phyloP scores from a whole-genome alignment of 805 yeast species.

The Yarrowia hollandica region DNA sequence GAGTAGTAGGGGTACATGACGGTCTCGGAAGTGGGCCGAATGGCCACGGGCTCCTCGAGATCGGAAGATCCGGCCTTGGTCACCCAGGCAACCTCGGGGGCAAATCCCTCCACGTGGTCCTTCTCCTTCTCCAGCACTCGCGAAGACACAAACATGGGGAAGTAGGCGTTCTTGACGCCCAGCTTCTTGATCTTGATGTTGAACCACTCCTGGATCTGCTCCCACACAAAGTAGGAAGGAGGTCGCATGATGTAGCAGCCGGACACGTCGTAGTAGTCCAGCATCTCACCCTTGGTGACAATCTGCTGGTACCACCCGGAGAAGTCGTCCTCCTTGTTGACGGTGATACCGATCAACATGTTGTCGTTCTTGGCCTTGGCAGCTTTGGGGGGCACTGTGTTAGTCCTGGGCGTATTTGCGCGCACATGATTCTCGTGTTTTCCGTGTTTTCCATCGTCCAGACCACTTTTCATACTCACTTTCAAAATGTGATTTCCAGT shows the following conservation, averaged over 20 bases:
- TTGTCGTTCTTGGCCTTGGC: constrained; percentile 33
- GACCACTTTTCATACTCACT: constrained; percentile 3
- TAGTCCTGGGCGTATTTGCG: no score
- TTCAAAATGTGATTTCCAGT: not conserved
- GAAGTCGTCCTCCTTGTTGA: constrained; percentile 87
- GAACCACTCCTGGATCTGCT: constrained; percentile 84
- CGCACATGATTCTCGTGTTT: not conserved
- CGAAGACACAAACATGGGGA: constrained; percentile 97
- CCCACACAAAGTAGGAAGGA: constrained; percentile 93
- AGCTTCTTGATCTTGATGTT: constrained; percentile 74
- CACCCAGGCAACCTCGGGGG: constrained; percentile 99
- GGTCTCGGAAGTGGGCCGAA: constrained; percentile 98
- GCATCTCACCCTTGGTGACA: constrained; percentile 94
- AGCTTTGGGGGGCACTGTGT: constrained; percentile 39
- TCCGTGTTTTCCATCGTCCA: no score
- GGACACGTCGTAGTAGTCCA: constrained; percentile 97
- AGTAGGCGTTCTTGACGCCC: constrained; percentile 93
- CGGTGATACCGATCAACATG: constrained; percentile 89
- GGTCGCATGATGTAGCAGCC: constrained; percentile 99
- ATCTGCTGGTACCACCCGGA: constrained; percentile 98
- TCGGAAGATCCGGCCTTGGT: constrained; percentile 94
- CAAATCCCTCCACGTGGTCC: constrained; percentile 98
- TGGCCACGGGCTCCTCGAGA: constrained; percentile 96
- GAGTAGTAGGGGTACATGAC: constrained; percentile 99
- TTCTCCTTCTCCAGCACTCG: constrained; percentile 94